phyloP scores from a whole-genome alignment of 2,329 filamentous ascomycete species.

The Colletotrichum liaoningense region DNA sequence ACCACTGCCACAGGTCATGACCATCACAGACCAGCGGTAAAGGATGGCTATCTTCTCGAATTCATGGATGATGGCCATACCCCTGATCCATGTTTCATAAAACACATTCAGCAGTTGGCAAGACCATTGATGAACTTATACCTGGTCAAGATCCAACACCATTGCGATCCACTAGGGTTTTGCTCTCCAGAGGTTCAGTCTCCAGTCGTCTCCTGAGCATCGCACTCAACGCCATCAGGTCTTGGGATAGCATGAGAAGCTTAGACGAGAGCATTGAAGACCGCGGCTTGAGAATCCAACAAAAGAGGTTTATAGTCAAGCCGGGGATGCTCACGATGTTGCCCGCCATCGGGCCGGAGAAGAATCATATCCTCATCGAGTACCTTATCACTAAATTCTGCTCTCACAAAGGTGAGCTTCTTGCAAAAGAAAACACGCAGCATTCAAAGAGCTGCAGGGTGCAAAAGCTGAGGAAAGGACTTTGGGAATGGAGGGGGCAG shows the following conservation, averaged over 20 bases:
- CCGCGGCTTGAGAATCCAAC: neutral
- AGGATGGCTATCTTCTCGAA: neutral
- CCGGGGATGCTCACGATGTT: neutral
- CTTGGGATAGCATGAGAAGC: neutral
- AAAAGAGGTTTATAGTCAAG: neutral
- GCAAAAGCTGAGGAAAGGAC: neutral
- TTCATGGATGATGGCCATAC: neutral
- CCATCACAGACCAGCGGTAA: slow-evolving; percentile 34
- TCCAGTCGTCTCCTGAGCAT: neutral
- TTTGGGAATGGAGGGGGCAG: neutral
- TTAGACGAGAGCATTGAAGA: neutral
- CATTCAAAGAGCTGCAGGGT: neutral
- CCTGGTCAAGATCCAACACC: neutral
- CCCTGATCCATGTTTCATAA: neutral
- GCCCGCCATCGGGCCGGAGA: neutral
- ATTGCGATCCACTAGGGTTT: neutral
- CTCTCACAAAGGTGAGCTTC: neutral
- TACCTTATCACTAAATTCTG: neutral
- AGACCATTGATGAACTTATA: neutral
- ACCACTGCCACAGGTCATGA: slow-evolving; percentile 41
- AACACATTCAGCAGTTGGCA: neutral
- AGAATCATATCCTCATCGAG: neutral
- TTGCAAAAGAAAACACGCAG: neutral
- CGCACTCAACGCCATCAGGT: neutral
- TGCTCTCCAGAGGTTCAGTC: neutral